Evolutionary conservation across 331 rosid genomes (phyloP).

Genomic region (Arachis monticola): DNA sequence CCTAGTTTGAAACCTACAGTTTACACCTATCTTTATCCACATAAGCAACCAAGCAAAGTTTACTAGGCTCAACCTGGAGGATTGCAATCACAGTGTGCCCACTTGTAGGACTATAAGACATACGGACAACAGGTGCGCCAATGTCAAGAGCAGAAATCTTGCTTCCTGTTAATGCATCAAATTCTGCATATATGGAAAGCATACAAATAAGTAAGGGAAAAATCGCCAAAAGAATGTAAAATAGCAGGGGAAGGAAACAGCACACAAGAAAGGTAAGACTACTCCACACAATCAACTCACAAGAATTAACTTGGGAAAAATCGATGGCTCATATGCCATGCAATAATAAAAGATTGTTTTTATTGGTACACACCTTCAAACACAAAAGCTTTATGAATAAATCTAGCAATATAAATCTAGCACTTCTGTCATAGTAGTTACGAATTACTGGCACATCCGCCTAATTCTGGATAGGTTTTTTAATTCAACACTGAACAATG

Average conservation of each 20-base stretch:
- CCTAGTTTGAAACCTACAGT: too few relatives aligned
- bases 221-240: conserved; percentile 26
- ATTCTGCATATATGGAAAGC: conserved; percentile 57
- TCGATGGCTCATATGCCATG: conserved; percentile 6
- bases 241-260: conserved; percentile 1
- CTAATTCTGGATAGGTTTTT: conserved; percentile 13
- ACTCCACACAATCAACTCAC: conserved; percentile 24
- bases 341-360: conserved; percentile 19
- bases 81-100: conserved; percentile 91
- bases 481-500: neutral
- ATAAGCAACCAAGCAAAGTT: conserved; percentile 37
- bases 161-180: conserved; percentile 95
- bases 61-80: conserved; percentile 65
- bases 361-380: neutral
- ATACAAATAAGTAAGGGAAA: conserved; percentile 7
- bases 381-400: conserved; percentile 22
- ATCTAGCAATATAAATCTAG: conserved; percentile 19
- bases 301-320: conserved; percentile 15
- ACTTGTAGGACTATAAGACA: conserved; percentile 90
- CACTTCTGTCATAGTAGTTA: neutral
- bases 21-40: neutral
- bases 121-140: conserved; percentile 93
- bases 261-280: conserved; percentile 3
- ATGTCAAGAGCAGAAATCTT: conserved; percentile 89
- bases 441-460: neutral